Base-by-base conservation (phyloP, 768 basidiomycete species). In the Sporobolomyces pararoseus region DNA sequence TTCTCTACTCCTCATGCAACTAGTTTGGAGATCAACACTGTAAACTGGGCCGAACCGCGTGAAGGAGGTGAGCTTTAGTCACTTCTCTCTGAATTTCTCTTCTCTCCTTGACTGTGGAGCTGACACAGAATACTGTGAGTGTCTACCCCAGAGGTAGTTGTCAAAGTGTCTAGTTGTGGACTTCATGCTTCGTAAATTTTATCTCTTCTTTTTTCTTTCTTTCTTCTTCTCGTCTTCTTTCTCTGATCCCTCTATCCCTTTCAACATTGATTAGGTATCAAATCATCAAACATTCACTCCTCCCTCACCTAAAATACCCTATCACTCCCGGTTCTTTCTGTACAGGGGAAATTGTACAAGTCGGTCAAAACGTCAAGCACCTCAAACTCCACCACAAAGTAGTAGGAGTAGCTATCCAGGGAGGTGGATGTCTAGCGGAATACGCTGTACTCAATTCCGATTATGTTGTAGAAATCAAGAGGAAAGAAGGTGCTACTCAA, bases 271-370 rank as follows among this genome's bases (percentile, higher is more conserved):
- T n/a, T 29, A 59, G 58, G 16, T 39, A 59, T 35, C 10, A 29
- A 25, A 31, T 59, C 25, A 19, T 19, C 7, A 59, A 59, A 19
- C 44, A 59, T 35, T n/a, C 12, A 9, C 25, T 59, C 25, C 58
- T 59, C 42, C 42, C 58, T 14, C 58, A 59, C 27, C 27, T 59
- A 39, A 59, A 46, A 42, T 59, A 59, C 58, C 58, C 58, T 10
- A 29, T 59, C 42, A 46, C 58, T 27, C 58, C 58, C 32, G 39
- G 58, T 16, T 59, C 58, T 6, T 5, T 21, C 4, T 27, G 27
- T 29, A 46, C 42, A 10, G 58, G 58, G 7, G 25, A 44, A 21
- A 10, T 44, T 42, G 58, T 59, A 16, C 58, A 59, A 19, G 19
- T 59, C 27, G 58, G 58, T 12, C 6, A 7, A 2, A 23, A 23